phyloP scores from a whole-genome alignment of 129 eudicot genomes.

The Tanacetum coccineum region DNA sequence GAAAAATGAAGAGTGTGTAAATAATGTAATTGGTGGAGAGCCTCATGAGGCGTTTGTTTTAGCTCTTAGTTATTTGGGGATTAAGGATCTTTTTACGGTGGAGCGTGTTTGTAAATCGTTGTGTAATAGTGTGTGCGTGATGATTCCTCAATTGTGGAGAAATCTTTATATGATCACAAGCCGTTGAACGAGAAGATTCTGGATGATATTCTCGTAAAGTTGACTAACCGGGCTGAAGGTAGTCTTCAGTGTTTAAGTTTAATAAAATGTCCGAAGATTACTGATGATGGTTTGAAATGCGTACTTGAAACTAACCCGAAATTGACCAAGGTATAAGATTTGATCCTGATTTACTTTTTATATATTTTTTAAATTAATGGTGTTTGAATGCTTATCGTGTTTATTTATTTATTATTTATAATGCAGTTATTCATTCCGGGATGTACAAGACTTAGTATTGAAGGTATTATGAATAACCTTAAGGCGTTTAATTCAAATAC shows the following conservation, averaged over 20 bases:
- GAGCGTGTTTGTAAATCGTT: constrained; percentile 76
- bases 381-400: not conserved
- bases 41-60: constrained; percentile 58
- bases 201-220: constrained; percentile 61
- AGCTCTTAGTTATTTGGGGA: constrained; percentile 58
- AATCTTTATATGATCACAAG: constrained; percentile 55
- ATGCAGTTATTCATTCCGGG: constrained; percentile 62
- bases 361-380: not conserved
- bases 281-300: constrained; percentile 67
- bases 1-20: constrained; percentile 13
- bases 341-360: not conserved
- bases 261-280: constrained; percentile 69
- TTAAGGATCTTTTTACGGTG: constrained; percentile 57
- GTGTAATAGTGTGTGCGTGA: constrained; percentile 42
- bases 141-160: constrained; percentile 73
- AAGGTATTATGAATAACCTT: constrained; percentile 51
- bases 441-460: constrained; percentile 70
- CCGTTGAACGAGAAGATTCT: constrained; percentile 69
- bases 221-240: constrained; percentile 74
- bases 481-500: constrained; percentile 39
- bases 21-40: constrained; percentile 33
- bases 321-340: constrained; percentile 60
- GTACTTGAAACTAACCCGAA: constrained; percentile 53
- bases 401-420: not conserved
- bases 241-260: constrained; percentile 64